phyloP scores from a whole-genome alignment of 169 alveolate species.

The Eimeria falciformis region DNA sequence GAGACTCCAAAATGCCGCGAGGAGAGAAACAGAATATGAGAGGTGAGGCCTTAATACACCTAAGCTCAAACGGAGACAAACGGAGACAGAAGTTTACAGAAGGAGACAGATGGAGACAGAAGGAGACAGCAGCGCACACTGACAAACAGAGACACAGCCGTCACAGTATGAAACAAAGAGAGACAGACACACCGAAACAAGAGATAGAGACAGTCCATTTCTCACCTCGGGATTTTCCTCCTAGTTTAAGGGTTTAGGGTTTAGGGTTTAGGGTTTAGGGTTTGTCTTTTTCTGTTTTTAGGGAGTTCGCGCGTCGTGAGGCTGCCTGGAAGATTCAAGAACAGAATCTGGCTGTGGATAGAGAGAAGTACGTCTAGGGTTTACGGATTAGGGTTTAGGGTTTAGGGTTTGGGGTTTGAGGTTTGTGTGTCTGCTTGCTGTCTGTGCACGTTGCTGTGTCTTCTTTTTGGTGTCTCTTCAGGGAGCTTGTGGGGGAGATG shows the following conservation, averaged over 20 bases:
- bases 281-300: not conserved
- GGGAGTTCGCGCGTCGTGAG: constrained; percentile 41
- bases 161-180: too few relatives aligned
- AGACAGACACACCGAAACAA: too few relatives aligned
- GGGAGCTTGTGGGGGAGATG: constrained; percentile 9
- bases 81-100: too few relatives aligned
- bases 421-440: not conserved
- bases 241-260: not conserved
- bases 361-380: constrained; percentile 2
- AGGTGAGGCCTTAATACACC: too few relatives aligned
- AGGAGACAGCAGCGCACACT: too few relatives aligned
- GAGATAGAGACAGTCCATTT: too few relatives aligned
- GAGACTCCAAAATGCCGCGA: constrained; percentile 15
- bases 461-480: not conserved
- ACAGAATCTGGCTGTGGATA: not conserved
- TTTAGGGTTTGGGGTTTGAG: too few relatives aligned
- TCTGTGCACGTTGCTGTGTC: not conserved
- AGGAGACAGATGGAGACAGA: too few relatives aligned
- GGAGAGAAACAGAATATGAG: constrained; percentile 53
- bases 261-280: not conserved
- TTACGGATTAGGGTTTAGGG: too few relatives aligned
- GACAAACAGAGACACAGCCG: too few relatives aligned
- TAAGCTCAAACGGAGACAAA: too few relatives aligned
- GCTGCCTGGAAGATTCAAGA: constrained; percentile 23
- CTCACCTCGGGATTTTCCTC: too few relatives aligned